A percentile compares a stretch with the other conserved stretches of the same genome.
These are phyloP conservation scores for Pythium dissotocum DNA, from an alignment of 352 stramenopile genomes.

Conservation along the genomic window DNA sequence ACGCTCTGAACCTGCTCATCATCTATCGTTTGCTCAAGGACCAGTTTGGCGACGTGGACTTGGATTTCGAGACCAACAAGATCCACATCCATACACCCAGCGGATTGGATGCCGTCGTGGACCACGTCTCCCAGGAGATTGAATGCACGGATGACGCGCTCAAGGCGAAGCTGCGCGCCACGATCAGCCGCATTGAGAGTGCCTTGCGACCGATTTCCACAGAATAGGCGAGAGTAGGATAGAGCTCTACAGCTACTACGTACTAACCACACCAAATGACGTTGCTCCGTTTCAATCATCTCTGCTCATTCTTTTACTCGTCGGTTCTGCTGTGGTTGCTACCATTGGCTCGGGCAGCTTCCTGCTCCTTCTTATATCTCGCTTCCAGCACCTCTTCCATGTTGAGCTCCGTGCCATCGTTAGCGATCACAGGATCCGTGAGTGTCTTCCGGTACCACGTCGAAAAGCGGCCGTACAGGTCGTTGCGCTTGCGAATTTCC, in stretches of 20 bases:
- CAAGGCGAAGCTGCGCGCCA: slow-evolving; percentile 68
- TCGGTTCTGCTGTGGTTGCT: slow-evolving; percentile 11
- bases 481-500: slow-evolving; percentile 80
- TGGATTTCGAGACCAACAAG: slow-evolving; percentile 88
- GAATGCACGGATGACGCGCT: slow-evolving; percentile 75
- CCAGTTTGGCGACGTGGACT: slow-evolving; percentile 82
- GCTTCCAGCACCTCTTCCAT: slow-evolving; percentile 79
- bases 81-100: slow-evolving; percentile 85
- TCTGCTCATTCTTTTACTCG: slow-evolving; percentile 3
- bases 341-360: slow-evolving; percentile 21
- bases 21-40: slow-evolving; percentile 85
- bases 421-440: slow-evolving; percentile 75
- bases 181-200: slow-evolving; percentile 63
- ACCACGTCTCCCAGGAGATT: slow-evolving; percentile 61
- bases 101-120: slow-evolving; percentile 60
- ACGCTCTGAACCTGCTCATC: slow-evolving; percentile 82
- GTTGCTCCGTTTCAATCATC: not conserved
- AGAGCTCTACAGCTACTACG: not conserved
- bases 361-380: slow-evolving; percentile 46
- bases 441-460: slow-evolving; percentile 82
- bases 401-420: slow-evolving; percentile 78
- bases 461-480: slow-evolving; percentile 74
- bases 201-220: slow-evolving; percentile 67
- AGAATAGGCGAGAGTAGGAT: slow-evolving; percentile 23
- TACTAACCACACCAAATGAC: not conserved